Conservation (phyloP, 805 yeast species). For the Candida silvicultrix region DNA sequence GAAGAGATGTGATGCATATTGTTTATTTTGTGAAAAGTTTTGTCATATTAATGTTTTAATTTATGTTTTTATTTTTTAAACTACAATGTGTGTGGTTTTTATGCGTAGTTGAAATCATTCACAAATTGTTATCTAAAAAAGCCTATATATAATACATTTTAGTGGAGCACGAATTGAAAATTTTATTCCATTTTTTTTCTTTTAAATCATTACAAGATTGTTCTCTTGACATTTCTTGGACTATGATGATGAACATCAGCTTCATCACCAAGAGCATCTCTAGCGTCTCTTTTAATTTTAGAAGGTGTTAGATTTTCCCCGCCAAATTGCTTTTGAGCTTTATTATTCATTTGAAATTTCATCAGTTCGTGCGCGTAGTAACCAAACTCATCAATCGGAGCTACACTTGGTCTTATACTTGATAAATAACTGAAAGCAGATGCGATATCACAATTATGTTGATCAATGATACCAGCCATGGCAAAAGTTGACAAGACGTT, state of each 20-base stretch:
- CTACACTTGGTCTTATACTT: slow-evolving; percentile 20
- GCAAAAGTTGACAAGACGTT: slow-evolving; percentile 19
- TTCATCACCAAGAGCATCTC: slow-evolving; percentile 18
- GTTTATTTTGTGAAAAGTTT: not conserved
- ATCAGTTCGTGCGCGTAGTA: slow-evolving; percentile 17
- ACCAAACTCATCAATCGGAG: slow-evolving; percentile 17
- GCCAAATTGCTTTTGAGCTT: slow-evolving; percentile 16
- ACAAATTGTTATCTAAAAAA: too few relatives aligned
- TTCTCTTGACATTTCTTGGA: slow-evolving; percentile 20
- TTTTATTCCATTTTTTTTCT: too few relatives aligned
- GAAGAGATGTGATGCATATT: not conserved
- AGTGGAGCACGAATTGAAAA: not conserved
- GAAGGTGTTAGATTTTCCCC: not conserved
- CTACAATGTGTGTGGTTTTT: not conserved
- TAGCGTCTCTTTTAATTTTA: slow-evolving; percentile 19
- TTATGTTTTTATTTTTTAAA: not conserved
- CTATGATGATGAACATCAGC: slow-evolving; percentile 16
- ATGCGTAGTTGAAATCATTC: not conserved
- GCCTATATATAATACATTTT: too few relatives aligned
- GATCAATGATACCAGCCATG: slow-evolving; percentile 16
- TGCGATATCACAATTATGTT: slow-evolving; percentile 18
- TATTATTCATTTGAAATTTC: slow-evolving; percentile 14
- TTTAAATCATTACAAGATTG: not conserved
- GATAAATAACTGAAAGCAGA: slow-evolving; percentile 18
- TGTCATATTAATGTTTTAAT: not conserved